These are phyloP conservation scores for Aspergillus vadensis DNA, from an alignment of 2,329 filamentous ascomycete species.

Conservation along the genomic window DNA sequence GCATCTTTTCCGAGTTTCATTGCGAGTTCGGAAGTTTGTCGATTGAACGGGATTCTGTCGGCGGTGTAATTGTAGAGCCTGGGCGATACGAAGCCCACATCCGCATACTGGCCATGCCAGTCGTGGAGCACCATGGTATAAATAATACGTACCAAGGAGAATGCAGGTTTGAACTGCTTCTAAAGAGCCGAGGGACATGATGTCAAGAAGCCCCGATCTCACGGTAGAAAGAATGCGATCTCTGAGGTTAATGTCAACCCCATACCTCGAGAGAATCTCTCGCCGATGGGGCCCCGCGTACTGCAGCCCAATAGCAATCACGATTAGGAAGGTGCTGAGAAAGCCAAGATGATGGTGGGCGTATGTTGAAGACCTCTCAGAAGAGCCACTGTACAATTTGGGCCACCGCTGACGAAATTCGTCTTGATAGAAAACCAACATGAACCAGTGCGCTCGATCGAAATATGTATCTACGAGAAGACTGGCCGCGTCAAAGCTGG, in stretches of 20 bases:
- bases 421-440: constrained; percentile 40
- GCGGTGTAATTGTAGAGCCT: constrained; percentile 39
- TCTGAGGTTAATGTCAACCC: constrained; percentile 12
- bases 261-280: constrained; percentile 4
- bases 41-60: neutral
- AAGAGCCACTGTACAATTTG: constrained; percentile 11
- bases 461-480: constrained; percentile 42
- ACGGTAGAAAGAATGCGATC: constrained; percentile 20
- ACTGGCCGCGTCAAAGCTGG: constrained; percentile 24
- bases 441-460: constrained; percentile 45
- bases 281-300: constrained; percentile 22
- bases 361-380: neutral
- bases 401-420: constrained; percentile 31
- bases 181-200: constrained; percentile 27
- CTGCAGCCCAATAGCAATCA: constrained; percentile 27
- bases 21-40: neutral
- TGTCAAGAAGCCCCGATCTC: constrained; percentile 24
- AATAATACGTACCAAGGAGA: constrained; percentile 41
- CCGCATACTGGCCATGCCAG: constrained; percentile 45
- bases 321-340: constrained; percentile 26
- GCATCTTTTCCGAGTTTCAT: constrained; percentile 37
- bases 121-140: constrained; percentile 39
- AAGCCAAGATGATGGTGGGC: constrained; percentile 10
- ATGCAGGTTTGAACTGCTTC: constrained; percentile 40
- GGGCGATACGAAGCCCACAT: constrained; percentile 39